Evolutionary conservation across 1,139 yeast species (phyloP), one percentile per base, ranked within the genome.

Genomic region (Keqinozyma sinolaborantium): DNA sequence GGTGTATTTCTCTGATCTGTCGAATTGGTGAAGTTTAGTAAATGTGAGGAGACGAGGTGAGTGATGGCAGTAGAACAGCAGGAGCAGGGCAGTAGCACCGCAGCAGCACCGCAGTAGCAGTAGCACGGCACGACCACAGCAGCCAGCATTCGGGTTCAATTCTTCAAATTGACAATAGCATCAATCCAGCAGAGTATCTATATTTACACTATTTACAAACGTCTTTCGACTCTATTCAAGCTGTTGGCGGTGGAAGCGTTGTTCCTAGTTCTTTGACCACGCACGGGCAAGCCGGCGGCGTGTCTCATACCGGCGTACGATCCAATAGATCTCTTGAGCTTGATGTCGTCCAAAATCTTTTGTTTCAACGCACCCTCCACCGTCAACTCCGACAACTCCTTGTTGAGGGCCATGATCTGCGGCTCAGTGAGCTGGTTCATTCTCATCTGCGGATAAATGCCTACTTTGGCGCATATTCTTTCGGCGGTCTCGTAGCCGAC

Each of bases 401-500:
- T 90, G 30, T 95, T 83, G 28, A 92, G 70, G 26, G 85, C 78
- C 74, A 92, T 74, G 30, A 88, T 74, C 50, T 88, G 95, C 28
- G 90, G 86, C 58, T 92, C 98, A 19, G 83, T 70, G 29, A 92
- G 73, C 58, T 92, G 95, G 56, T 86, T 92, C 86, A 92, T 83
- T 60, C 95, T 78, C 95, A 90, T 88, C 55, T 76, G 72, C 25
- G 97, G 97, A 53, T 90, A 92, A 35, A 92, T 74, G 7, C 96
- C 96, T 16, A 92, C 77, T 53, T 79, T 85, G 28, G 97, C 82
- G 58, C 97, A 87, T 33, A 94, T 68, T 49, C 70, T 68, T 41
- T 77, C 77, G 2, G 97, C 92, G n/a, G 85, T 78, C 33, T 66
- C 60, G 36, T 67, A 64, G 4, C 97, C 97, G 26, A 92, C 70